These are phyloP conservation scores for Miamiensis avidus DNA, from an alignment of 169 alveolate genomes.

Conservation along the genomic window DNA sequence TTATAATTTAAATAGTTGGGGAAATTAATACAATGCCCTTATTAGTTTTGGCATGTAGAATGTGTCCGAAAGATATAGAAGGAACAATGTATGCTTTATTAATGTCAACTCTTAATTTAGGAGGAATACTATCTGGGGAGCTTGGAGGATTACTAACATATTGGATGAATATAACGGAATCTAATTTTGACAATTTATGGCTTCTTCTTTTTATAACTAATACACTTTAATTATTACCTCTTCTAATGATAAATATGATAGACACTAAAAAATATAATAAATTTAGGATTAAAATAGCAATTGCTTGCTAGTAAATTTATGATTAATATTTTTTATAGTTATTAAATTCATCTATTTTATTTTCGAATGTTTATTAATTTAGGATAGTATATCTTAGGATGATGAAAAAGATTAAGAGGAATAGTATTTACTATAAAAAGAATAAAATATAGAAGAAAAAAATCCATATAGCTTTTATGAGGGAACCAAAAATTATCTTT, in stretches of 20 bases:
- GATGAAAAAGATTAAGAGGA: too few species aligned
- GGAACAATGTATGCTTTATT: slow-evolving; percentile 96
- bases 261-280: slow-evolving; percentile 38
- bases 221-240: slow-evolving; percentile 72
- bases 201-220: slow-evolving; percentile 86
- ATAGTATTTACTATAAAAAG: too few species aligned
- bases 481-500: too few species aligned
- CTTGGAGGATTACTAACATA: slow-evolving; percentile 91
- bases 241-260: slow-evolving; percentile 54
- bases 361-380: too few species aligned
- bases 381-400: too few species aligned
- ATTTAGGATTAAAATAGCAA: too few species aligned
- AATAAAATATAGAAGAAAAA: too few species aligned
- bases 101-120: slow-evolving; percentile 92
- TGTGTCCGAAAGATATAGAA: slow-evolving; percentile 96
- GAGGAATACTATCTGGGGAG: slow-evolving; percentile 88
- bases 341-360: too few species aligned
- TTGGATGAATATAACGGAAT: slow-evolving; percentile 88
- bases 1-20: slow-evolving; percentile 91
- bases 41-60: slow-evolving; percentile 91
- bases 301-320: too few species aligned
- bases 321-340: too few species aligned
- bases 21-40: slow-evolving; percentile 90
- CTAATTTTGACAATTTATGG: slow-evolving; percentile 88
- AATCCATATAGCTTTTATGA: too few species aligned